phyloP scores from a whole-genome alignment of 352 stramenopile genomes.

The Thraustochytrium striatum region DNA sequence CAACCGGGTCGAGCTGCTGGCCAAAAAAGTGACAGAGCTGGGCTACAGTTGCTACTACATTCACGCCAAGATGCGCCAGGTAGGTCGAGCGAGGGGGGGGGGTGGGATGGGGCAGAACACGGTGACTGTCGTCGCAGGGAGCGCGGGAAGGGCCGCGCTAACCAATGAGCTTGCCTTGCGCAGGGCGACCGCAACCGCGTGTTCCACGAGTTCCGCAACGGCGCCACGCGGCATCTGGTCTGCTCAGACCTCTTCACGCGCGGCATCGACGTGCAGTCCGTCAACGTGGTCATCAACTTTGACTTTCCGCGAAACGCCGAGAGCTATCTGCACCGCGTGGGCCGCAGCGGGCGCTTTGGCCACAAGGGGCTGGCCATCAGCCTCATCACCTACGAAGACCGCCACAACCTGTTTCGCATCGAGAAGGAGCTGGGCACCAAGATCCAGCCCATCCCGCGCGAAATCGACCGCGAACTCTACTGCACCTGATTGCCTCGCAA shows the following conservation, averaged over 20 bases:
- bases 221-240: constrained; percentile 92
- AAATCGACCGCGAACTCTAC: constrained; percentile 98
- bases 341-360: constrained; percentile 94
- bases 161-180: too few species aligned
- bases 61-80: constrained; percentile 99
- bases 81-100: too few species aligned
- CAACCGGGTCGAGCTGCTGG: constrained; percentile 96
- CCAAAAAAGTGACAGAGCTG: constrained; percentile 99
- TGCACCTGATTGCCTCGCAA: too few species aligned
- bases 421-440: constrained; percentile 98
- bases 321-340: constrained; percentile 99
- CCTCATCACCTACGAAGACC: constrained; percentile 99
- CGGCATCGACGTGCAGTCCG: constrained; percentile 98
- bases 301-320: constrained; percentile 99
- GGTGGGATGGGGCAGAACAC: too few species aligned
- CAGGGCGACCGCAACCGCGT: constrained; percentile 98
- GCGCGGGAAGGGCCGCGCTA: too few species aligned
- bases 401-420: constrained; percentile 93
- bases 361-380: constrained; percentile 98
- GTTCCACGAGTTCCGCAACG: constrained; percentile 99
- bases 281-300: constrained; percentile 99
- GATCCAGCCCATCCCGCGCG: constrained; percentile 94
- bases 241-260: constrained; percentile 96
- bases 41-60: constrained; percentile 99
- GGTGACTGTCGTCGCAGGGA: too few species aligned